A percentile compares a stretch with the other conserved stretches of the same genome.
phyloP scores from a whole-genome alignment of 2,329 filamentous ascomycete species.

The Leptosphaerulina australis region DNA sequence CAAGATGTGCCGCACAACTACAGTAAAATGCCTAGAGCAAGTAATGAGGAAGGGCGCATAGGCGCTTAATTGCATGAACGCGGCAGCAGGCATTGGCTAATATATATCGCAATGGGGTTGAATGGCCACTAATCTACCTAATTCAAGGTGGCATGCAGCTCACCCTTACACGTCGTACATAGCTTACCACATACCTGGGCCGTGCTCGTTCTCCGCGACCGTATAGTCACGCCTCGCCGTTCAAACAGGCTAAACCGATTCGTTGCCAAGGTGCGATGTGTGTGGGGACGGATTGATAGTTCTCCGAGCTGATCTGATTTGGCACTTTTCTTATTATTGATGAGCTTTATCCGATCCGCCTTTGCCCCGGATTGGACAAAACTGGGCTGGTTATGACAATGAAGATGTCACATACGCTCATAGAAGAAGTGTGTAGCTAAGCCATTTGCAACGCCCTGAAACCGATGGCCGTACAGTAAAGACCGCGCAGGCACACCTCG shows the following conservation, averaged over 20 bases:
- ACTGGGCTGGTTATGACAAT: background rate
- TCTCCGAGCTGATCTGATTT: slow-evolving; percentile 3
- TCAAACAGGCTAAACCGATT: slow-evolving; percentile 4
- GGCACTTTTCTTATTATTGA: background rate
- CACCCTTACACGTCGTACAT: slow-evolving; percentile 14
- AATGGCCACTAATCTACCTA: slow-evolving; percentile 14
- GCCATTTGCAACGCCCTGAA: slow-evolving; percentile 4
- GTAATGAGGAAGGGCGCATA: slow-evolving; percentile 24
- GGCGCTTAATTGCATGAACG: slow-evolving; percentile 41
- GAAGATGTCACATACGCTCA: slow-evolving; percentile 5
- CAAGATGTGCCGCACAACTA: slow-evolving; percentile 30
- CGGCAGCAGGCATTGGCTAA: slow-evolving; percentile 24
- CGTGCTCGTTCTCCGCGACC: slow-evolving; percentile 14
- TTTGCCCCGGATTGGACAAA: background rate
- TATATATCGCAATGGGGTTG: slow-evolving; percentile 20
- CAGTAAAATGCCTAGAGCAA: slow-evolving; percentile 32
- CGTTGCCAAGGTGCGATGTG: slow-evolving; percentile 8
- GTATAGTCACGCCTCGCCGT: slow-evolving; percentile 1
- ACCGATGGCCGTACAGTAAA: background rate
- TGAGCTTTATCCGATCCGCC: background rate
- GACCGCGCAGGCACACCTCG: background rate
- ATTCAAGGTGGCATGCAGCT: slow-evolving; percentile 11
- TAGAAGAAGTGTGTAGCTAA: background rate
- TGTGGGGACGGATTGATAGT: slow-evolving; percentile 2
- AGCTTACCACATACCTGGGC: slow-evolving; percentile 16